Percentiles rank a stretch among this genome's conserved stretches.
Conservation (phyloP, 306 rosid species). For the Sophora flavescens region DNA sequence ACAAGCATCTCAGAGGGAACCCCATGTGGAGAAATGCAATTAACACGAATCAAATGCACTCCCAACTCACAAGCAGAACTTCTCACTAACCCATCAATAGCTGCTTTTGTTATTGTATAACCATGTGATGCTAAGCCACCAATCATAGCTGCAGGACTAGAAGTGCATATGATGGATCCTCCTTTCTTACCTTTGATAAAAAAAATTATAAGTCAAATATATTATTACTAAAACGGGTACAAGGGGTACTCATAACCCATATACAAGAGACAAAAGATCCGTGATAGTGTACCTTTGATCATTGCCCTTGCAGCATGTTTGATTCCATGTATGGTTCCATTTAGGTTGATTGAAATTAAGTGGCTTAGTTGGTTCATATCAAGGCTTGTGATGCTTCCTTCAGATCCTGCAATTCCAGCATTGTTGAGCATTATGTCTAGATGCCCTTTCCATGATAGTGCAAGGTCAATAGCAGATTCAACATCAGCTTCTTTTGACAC, state of each 20-base stretch:
- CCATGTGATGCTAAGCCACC: slow-evolving; percentile 80
- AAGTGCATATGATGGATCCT: slow-evolving; percentile 80
- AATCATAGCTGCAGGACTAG: slow-evolving; percentile 74
- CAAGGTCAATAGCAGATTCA: slow-evolving; percentile 68
- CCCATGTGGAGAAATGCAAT: slow-evolving; percentile 80
- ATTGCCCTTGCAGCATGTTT: slow-evolving; percentile 80
- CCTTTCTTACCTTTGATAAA: slow-evolving; percentile 50
- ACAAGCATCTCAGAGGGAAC: slow-evolving; percentile 83
- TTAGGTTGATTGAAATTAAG: slow-evolving; percentile 59
- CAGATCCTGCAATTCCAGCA: slow-evolving; percentile 70
- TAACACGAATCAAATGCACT: slow-evolving; percentile 73
- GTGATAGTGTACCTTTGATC: slow-evolving; percentile 49
- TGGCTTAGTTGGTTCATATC: slow-evolving; percentile 59
- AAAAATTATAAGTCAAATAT: no score
- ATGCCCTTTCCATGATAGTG: slow-evolving; percentile 71
- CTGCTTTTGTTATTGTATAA: slow-evolving; percentile 74
- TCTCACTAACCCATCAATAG: slow-evolving; percentile 68
- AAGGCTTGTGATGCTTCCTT: slow-evolving; percentile 67
- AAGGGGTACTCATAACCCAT: no score
- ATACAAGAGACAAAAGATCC: no score
- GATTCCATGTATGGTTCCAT: slow-evolving; percentile 74
- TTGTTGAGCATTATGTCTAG: slow-evolving; percentile 85
- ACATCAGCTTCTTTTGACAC: slow-evolving; percentile 76
- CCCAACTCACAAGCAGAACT: slow-evolving; percentile 85
- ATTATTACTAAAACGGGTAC: no score